Base-by-base conservation (phyloP, 2,329 filamentous ascomycete species). In the Colletotrichum acutatum region DNA sequence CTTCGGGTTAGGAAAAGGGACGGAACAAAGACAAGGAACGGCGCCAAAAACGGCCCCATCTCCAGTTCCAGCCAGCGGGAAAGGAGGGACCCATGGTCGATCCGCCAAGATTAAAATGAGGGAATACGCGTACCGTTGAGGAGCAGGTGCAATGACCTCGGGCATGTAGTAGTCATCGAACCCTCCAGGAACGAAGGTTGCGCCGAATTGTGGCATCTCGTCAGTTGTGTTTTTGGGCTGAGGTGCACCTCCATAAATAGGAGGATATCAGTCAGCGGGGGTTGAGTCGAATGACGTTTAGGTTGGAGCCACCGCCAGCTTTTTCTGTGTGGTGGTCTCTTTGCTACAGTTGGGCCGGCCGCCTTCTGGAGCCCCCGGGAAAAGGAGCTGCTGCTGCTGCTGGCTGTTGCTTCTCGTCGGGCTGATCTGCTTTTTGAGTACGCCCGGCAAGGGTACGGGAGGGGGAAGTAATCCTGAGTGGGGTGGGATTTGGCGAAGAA, bases 91-190 rank as follows among this genome's bases (percentile, higher is more conserved):
- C 71, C 71, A 73, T 73, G 66, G 42, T 34, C 46, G 66, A 66
- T 71, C 66, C 59, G 71, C 66, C 60, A 57, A 49, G 63, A 65
- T 68, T 72, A 60, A 73, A 73, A 73, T 69, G 72, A 71, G 56
- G 59, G 19, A 53, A 58, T 69, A 75, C 60, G 82, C 87, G 78
- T 79, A 90, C 89, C 89, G 86, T 82, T 90, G 89, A 76, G 89
- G 89, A 61, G 86, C 81, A 72, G 89, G 89, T 71, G 89, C 88
- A 75, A 89, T 81, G 75, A 90, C 88, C 78, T 90, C 88, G 74
- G 89, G 89, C 87, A 90, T 88, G 79, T 88, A 90, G 78, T 88
- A 90, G 80, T 90, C 89, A 79, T 90, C 89, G 69, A 85, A 84
- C 67, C 87, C 88, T 73, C 88, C 87, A 42, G 89, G 89, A 69